These are phyloP conservation scores for Oryza coarctata DNA, from an alignment of 176 grass and related monocot genomes.

Conservation along the genomic window DNA sequence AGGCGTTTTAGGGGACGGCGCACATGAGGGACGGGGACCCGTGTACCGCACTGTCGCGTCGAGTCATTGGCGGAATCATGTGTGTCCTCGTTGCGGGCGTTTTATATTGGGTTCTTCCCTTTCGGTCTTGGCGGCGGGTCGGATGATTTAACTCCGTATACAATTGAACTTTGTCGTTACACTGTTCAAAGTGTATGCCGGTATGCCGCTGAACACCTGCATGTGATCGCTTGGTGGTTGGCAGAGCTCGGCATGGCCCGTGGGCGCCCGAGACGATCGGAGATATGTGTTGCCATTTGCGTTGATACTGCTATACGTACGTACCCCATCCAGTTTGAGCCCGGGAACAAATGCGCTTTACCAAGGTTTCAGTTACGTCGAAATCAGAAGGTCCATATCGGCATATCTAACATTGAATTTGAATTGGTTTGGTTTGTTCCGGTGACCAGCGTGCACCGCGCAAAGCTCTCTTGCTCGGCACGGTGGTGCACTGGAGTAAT, in stretches of 20 bases:
- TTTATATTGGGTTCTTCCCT: background rate
- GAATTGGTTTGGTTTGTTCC: background rate
- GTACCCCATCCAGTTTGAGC: too few species aligned
- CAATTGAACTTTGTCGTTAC: background rate
- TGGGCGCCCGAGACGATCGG: background rate
- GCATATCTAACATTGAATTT: too few species aligned
- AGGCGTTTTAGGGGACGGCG: background rate
- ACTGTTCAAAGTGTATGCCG: background rate
- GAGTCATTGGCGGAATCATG: background rate
- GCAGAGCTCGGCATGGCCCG: background rate
- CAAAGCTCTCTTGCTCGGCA: background rate
- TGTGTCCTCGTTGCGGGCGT: background rate
- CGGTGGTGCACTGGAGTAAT: background rate
- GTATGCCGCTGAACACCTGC: background rate
- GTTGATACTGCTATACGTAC: too few species aligned
- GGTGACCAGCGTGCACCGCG: background rate
- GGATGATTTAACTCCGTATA: background rate
- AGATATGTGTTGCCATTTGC: background rate
- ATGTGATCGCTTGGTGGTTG: background rate
- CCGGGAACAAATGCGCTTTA: background rate
- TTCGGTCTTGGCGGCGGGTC: background rate
- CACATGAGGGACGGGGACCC: constrained; percentile 1
- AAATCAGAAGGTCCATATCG: too few species aligned
- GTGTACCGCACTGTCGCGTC: background rate
- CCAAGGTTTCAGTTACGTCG: background rate